Conservation (phyloP, 75 land plant species). For the Cupressus sempervirens region DNA sequence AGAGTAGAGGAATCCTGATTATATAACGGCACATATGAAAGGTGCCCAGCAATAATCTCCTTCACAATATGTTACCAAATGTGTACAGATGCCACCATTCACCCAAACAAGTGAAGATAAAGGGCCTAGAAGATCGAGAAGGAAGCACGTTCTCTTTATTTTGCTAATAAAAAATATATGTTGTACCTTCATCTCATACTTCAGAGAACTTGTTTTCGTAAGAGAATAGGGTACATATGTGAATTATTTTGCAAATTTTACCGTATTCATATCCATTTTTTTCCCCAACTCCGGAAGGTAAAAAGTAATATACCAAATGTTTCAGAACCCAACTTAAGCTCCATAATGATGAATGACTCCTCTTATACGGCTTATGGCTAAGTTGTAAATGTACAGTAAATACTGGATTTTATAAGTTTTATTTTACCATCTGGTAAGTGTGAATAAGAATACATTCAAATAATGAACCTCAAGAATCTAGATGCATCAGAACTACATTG, state of each 20-base stretch:
- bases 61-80: background rate
- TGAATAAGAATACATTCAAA: background rate
- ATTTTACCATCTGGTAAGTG: background rate
- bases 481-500: background rate
- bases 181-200: background rate
- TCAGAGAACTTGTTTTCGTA: no score
- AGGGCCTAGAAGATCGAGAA: background rate
- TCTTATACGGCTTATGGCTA: background rate
- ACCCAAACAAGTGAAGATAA: background rate
- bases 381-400: background rate
- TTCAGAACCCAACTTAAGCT: background rate
- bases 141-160: background rate
- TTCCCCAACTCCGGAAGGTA: background rate
- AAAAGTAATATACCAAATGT: background rate
- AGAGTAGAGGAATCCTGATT: background rate
- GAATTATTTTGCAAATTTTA: background rate
- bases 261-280: background rate
- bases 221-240: background rate
- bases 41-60: background rate
- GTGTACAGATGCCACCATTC: background rate
- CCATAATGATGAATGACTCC: background rate
- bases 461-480: background rate
- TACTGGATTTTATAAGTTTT: background rate
- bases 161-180: background rate
- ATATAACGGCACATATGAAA: background rate